Percentiles rank a stretch among this genome's conserved stretches.
These are phyloP conservation scores for Drechslerella coelobrocha DNA, from an alignment of 2,329 filamentous ascomycete species.

Conservation along the genomic window DNA sequence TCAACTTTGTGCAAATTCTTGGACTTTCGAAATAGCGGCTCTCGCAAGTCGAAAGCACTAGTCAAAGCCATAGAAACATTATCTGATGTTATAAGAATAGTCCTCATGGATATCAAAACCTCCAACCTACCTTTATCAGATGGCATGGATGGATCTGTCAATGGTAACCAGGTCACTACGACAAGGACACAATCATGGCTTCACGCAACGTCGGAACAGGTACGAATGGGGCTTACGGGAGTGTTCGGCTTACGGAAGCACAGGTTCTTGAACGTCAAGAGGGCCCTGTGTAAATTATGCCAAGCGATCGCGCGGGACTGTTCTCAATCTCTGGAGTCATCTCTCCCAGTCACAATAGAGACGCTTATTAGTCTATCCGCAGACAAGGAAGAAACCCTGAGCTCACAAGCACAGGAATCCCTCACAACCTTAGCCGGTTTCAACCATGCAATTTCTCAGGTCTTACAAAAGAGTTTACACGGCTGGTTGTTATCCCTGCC, in stretches of 20 bases:
- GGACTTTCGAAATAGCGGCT: constrained; percentile 68
- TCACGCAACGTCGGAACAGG: constrained; percentile 77
- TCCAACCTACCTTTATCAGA: constrained; percentile 60
- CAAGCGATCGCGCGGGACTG: constrained; percentile 79
- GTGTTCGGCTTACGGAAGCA: constrained; percentile 78
- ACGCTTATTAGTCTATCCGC: constrained; percentile 75
- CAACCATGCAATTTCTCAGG: constrained; percentile 55
- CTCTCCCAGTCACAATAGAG: constrained; percentile 76
- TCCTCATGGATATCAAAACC: constrained; percentile 67
- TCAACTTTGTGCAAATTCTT: constrained; percentile 80
- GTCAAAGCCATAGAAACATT: constrained; percentile 68
- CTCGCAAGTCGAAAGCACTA: constrained; percentile 70
- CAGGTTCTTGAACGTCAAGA: constrained; percentile 71
- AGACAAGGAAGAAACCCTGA: constrained; percentile 60
- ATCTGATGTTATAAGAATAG: constrained; percentile 63
- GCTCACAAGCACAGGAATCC: constrained; percentile 49
- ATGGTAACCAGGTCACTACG: constrained; percentile 40
- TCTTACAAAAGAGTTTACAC: constrained; percentile 52
- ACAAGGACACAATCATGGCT: constrained; percentile 67
- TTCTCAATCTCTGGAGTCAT: constrained; percentile 72
- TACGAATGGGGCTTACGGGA: constrained; percentile 80
- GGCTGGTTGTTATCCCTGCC: constrained; percentile 81
- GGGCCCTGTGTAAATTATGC: constrained; percentile 74
- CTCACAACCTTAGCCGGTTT: constrained; percentile 49
- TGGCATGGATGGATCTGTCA: constrained; percentile 42